Base-by-base conservation (phyloP, 768 basidiomycete genomes). In the Nevesoporus exiguus region DNA sequence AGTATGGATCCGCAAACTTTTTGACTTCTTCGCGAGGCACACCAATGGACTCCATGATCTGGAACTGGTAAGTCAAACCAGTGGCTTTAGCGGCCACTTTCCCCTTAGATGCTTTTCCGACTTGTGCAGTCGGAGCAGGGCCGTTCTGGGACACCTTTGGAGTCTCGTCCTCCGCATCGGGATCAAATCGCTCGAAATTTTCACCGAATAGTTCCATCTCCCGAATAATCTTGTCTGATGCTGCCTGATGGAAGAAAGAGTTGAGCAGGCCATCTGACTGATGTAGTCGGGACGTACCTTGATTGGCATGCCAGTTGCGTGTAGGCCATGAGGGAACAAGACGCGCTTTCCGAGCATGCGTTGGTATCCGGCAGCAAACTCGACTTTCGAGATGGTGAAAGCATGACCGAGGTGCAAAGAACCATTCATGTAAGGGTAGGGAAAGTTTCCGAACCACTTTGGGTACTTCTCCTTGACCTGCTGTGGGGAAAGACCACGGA, bases 301-400 rank as follows among this genome's bases (percentile, higher is more conserved):
- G 79, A 99, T 99, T 36, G 97, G 97, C 93, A 99, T 90, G 31
- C 97, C 97, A 6, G 97, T 99, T 63, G 90, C 91, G 74, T 99
- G 97, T 73, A 97, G 90, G 45, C 92, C 97, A 66, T 95, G 89
- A n/a, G 97, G 97, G 75, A 98, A 98, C 61, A 99, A 73, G 27
- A 89, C 93, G 15, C 91, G 80, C 75, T 97, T 97, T 48, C 97
- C 96, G 59, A 94, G 69, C 89, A 99, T 86, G 40, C 96, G 80
- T 73, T 99, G 86, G 72, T 90, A 98, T 27, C 97, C 97, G 33
- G 96, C 89, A 0, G 86, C 84, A 63, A 98, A 99, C 69, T 99
- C 97, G 69, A 98, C 87, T 76, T 99, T 99, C 52, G 92, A 93
- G 73, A 98, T 92, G 37, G 94, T 95, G 74, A 99, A 99, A 1